Evolutionary conservation across 2,329 filamentous ascomycete species (phyloP).

Genomic region (Fusarium verticillioides): DNA sequence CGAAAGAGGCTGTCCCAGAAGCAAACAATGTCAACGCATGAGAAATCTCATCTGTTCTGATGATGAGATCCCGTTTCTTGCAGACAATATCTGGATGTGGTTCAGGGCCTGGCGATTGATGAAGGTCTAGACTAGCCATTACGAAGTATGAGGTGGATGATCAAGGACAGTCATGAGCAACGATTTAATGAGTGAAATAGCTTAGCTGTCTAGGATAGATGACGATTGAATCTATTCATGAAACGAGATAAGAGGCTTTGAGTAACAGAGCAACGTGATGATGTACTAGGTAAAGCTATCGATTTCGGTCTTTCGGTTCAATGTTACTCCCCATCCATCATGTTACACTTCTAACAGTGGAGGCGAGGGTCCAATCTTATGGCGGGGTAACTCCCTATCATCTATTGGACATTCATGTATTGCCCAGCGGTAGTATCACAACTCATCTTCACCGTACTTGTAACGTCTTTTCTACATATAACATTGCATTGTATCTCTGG

Average conservation of each 20-base stretch:
- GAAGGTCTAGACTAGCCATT: constrained; percentile 50
- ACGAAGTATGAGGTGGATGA: constrained; percentile 42
- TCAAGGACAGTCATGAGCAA: constrained; percentile 39
- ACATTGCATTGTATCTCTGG: not conserved
- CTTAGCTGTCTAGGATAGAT: constrained; percentile 54
- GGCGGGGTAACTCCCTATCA: constrained; percentile 32
- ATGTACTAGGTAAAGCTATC: not conserved
- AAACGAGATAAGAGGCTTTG: constrained; percentile 16
- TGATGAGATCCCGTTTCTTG: constrained; percentile 42
- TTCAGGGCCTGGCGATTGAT: constrained; percentile 42
- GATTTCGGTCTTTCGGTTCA: constrained; percentile 4
- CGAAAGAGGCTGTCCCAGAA: constrained; percentile 25
- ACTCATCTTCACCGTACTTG: constrained; percentile 28
- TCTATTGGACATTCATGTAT: constrained; percentile 7
- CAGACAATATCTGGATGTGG: constrained; percentile 47
- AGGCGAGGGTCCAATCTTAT: constrained; percentile 19
- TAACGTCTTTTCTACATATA: constrained; percentile 12
- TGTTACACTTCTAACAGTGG: not conserved
- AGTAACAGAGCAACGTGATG: not conserved
- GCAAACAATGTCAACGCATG: constrained; percentile 31
- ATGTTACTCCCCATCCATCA: not conserved
- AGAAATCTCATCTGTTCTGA: constrained; percentile 36
- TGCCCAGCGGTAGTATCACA: not conserved
- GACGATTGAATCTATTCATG: constrained; percentile 65
- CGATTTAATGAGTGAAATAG: constrained; percentile 32